Base-by-base conservation (phyloP, 2,329 filamentous ascomycete species). In the Verticillium zaregamsianum region DNA sequence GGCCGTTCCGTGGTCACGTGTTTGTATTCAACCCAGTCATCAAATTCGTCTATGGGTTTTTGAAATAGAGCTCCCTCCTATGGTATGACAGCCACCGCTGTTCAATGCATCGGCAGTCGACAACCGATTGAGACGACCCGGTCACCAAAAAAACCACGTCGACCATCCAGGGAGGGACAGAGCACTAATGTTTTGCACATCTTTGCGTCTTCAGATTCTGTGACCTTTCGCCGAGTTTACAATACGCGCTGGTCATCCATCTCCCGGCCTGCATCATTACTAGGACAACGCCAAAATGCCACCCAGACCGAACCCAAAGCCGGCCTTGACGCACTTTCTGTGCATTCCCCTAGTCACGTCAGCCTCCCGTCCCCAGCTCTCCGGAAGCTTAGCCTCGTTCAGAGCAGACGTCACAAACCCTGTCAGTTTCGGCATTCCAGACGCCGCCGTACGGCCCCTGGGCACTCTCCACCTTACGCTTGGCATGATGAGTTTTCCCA, bases 391-490 rank as follows among this genome's bases (percentile, higher is more conserved):
- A 5, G 75, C 80, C 5, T 70, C 79, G 7, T 93, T 96, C 71
- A 81, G 78, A 62, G 76, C 83, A 32, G 84, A 89, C 64, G 82
- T 89, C 37, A 80, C 79, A 1, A 75, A 72, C 61, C 67, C 76
- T 59, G 69, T 75, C 62, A 74, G 77, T 63, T 31, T 25, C 31
- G 78, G 79, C 6, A 76, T 94, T 11, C 90, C 90, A 0, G 72
- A 79, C 35, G 83, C 83, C 60, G 92, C 92, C 2, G 78, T 97
- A 58, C 81, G 93, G 32, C 92, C 92, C 0, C 76, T 91, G 0
- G 91, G 91, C 0, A 93, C 92, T 1, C 75, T 97, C 57, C 94
- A 98, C 74, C 79, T 93, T 3, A 97, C 93, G 0, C 80, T 97
- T 0, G 93, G 93, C 0, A 90, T 96, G 1, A 93, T 97, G 90